Percentiles rank a stretch among this genome's conserved stretches.
Conservation (phyloP, 495 filamentous ascomycete genomes). For the Hypoxylon lienhwacheense region DNA sequence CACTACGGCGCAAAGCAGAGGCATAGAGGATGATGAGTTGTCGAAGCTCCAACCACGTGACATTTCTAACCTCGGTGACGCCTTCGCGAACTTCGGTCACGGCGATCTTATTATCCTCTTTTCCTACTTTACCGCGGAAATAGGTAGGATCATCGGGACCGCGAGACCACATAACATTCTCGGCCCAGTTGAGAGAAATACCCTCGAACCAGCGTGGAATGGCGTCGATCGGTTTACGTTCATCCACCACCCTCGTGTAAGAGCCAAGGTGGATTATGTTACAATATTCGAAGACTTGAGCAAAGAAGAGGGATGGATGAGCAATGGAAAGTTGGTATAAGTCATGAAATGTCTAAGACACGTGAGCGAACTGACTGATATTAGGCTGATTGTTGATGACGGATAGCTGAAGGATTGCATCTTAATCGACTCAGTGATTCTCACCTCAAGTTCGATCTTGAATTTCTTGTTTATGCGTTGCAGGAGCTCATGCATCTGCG, state of each 20-base stretch:
- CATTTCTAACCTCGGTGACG: constrained; percentile 53
- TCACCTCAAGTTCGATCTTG: constrained; percentile 48
- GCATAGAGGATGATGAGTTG: constrained; percentile 56
- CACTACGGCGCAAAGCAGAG: constrained; percentile 63
- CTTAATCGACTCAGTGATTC: neutral
- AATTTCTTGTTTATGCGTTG: constrained; percentile 51
- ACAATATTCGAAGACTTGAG: constrained; percentile 59
- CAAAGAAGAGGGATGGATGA: constrained; percentile 67
- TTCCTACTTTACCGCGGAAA: constrained; percentile 50
- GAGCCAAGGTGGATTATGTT: constrained; percentile 63
- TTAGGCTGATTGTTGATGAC: too few relatives aligned
- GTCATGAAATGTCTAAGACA: constrained; percentile 59
- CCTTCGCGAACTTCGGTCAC: constrained; percentile 75
- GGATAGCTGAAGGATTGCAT: neutral
- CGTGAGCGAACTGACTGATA: constrained; percentile 16
- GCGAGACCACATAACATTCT: constrained; percentile 62
- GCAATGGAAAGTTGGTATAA: constrained; percentile 65
- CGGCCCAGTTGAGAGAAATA: constrained; percentile 63
- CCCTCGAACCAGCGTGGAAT: constrained; percentile 72
- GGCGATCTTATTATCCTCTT: constrained; percentile 70
- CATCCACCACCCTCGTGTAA: constrained; percentile 65
- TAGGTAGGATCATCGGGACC: constrained; percentile 32
- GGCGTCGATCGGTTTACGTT: constrained; percentile 65
- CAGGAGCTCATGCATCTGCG: constrained; percentile 56
- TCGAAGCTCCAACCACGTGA: constrained; percentile 67